Evolutionary conservation across 345 rosid species (phyloP), one percentile per base, ranked within the genome.

Genomic region (Aethionema arabicum): DNA sequence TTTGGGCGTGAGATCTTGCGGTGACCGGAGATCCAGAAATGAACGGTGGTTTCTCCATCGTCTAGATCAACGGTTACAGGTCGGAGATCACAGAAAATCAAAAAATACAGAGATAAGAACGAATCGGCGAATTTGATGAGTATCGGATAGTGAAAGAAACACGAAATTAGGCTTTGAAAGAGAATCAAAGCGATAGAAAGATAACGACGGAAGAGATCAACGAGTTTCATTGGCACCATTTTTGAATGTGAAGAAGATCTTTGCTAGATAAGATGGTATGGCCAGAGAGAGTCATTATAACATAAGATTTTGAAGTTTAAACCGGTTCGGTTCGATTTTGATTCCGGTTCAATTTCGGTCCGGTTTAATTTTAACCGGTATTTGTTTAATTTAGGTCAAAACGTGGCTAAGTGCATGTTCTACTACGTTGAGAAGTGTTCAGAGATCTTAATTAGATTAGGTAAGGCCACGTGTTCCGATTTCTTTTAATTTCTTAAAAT

Each of bases 1-100:
- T 72, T 61, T 0, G 78, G 86, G 10, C 56, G 69, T 4, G 67
- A 29, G 56, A 67, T 61, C 12, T 56, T 69, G 0, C 89, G 70
- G 76, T 78, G 86, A 5, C 63, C 65, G 57, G 95, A 51, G 52
- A 72, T 63, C 89, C 91, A 87, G 63, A 85, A 77, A 65, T 82
- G 85, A 0, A 85, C 36, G 32, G 92, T 85, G 77, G 87, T 83
- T 16, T 78, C 70, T 58, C 75, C 64, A 45, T 76, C 79, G 50
- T 83, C 87, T 21, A 83, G 32, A 69, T 90, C 87, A 16, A 87
- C 48, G 35, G 83, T 71, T 44, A 77, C 60, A 2, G 95, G 81
- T 1, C 80, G 64, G 49, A 90, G 90, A 43, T 75, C 72, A 35
- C 85, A 83, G 6, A 72, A 61, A 46, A n/a, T 3, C 45, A 58